A percentile compares a stretch with the other conserved stretches of the same genome.
These are phyloP conservation scores for Cyclotella sp. DNA, from an alignment of 108 stramenopile genomes.

Conservation along the genomic window DNA sequence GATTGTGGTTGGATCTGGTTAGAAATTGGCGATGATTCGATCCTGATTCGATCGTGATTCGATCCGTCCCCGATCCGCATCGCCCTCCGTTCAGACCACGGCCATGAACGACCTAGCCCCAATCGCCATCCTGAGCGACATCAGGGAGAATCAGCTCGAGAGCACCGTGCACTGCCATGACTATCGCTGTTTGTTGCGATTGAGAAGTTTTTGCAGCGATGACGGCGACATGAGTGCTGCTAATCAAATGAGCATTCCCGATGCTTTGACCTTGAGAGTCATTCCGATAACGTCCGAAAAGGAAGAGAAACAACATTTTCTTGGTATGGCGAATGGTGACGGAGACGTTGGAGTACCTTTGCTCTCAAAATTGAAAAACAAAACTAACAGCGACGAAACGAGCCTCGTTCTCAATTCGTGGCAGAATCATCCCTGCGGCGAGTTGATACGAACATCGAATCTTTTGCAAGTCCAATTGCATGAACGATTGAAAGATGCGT, in stretches of 20 bases:
- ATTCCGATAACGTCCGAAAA: conserved; percentile 31
- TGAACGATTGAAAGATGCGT: conserved; percentile 53
- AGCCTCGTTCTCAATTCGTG: background rate
- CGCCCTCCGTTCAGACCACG: background rate
- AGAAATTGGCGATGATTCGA: too few species aligned
- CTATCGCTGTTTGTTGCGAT: conserved; percentile 40
- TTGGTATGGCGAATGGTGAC: background rate
- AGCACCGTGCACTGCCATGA: conserved; percentile 36
- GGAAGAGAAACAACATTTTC: background rate
- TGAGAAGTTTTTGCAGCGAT: conserved; percentile 16
- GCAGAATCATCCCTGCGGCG: conserved; percentile 30
- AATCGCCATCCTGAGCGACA: conserved; percentile 41
- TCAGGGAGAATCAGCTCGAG: conserved; percentile 34
- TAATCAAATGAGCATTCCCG: conserved; percentile 18
- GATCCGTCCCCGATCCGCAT: too few species aligned
- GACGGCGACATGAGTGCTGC: background rate
- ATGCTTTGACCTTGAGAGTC: conserved; percentile 36
- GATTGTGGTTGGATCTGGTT: too few species aligned
- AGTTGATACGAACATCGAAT: conserved; percentile 34
- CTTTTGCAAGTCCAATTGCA: conserved; percentile 34
- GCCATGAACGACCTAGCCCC: conserved; percentile 6
- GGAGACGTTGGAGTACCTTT: conserved; percentile 20
- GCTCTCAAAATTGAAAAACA: conserved; percentile 26
- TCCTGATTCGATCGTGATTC: too few species aligned
- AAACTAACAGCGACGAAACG: background rate